Conservation (phyloP, 164 flowering plant genomes). For the Annona squamosa region DNA sequence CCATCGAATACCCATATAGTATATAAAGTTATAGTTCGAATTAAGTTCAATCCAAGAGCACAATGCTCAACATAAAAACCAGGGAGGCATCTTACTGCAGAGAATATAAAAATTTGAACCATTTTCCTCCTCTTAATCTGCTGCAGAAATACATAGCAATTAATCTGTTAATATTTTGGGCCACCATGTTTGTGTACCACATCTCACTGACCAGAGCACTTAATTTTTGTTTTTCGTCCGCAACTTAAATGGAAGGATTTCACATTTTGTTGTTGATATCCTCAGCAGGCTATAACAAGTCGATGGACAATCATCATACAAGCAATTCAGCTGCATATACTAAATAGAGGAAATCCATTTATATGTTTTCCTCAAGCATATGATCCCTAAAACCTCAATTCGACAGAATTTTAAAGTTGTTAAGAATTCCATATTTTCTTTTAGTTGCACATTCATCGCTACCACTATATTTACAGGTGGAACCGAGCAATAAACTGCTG, state of each 20-base stretch:
- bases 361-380: not conserved
- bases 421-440: too few species aligned
- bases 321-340: not conserved
- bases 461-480: not conserved
- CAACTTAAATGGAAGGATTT: too few species aligned
- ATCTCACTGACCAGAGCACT: not conserved
- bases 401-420: not conserved
- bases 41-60: not conserved
- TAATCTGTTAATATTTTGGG: not conserved
- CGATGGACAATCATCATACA: not conserved
- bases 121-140: not conserved
- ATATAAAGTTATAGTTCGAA: too few species aligned
- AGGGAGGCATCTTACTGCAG: not conserved
- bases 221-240: not conserved
- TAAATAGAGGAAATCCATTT: not conserved
- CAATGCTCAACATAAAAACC: not conserved
- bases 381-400: not conserved
- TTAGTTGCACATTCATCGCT: not conserved
- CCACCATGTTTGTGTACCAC: not conserved
- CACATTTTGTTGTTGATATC: not conserved
- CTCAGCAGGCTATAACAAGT: not conserved
- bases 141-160: not conserved
- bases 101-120: not conserved
- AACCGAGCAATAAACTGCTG: not conserved
- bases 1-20: not conserved